Evolutionary conservation across 306 rosid species (phyloP).

Genomic region (Elaeagnus macrophylla): DNA sequence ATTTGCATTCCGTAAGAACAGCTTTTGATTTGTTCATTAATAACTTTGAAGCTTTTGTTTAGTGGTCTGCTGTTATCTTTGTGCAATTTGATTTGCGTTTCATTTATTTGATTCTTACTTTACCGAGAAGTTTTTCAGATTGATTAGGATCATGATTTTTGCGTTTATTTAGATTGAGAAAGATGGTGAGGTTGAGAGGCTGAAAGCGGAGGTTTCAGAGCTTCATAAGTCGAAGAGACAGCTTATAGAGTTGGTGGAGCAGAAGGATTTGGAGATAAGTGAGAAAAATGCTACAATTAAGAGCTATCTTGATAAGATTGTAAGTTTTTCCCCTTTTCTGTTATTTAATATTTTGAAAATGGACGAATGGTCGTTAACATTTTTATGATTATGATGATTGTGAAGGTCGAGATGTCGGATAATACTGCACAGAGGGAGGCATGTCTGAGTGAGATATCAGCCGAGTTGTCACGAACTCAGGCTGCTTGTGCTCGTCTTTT

Average conservation of each 20-base stretch:
- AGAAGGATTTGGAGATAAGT: slow-evolving; percentile 57
- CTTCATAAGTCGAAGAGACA: slow-evolving; percentile 81
- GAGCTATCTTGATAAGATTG: slow-evolving; percentile 87
- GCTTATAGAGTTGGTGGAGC: slow-evolving; percentile 60
- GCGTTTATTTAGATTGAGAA: slow-evolving; percentile 55
- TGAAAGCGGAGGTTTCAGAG: slow-evolving; percentile 57
- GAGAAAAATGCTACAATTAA: slow-evolving; percentile 67
- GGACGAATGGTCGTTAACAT: not conserved
- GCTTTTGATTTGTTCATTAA: not conserved
- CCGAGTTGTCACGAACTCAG: slow-evolving; percentile 54
- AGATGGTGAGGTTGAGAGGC: slow-evolving; percentile 78
- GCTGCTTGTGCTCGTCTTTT: slow-evolving; percentile 55
- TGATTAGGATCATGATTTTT: slow-evolving; percentile 1
- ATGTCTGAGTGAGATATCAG: slow-evolving; percentile 55
- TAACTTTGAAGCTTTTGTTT: not conserved
- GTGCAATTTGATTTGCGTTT: not conserved
- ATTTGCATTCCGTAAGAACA: slow-evolving; percentile 43
- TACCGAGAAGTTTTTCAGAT: not conserved
- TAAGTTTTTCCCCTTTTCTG: slow-evolving; percentile 25
- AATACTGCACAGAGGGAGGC: slow-evolving; percentile 74
- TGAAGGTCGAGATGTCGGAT: slow-evolving; percentile 53
- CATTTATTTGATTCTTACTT: not conserved
- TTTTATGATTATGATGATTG: slow-evolving; percentile 1
- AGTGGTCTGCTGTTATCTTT: not conserved
- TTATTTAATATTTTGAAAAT: not conserved